These are phyloP conservation scores for Cardamine chenopodiifolia DNA, from an alignment of 345 rosid genomes.

Conservation along the genomic window DNA sequence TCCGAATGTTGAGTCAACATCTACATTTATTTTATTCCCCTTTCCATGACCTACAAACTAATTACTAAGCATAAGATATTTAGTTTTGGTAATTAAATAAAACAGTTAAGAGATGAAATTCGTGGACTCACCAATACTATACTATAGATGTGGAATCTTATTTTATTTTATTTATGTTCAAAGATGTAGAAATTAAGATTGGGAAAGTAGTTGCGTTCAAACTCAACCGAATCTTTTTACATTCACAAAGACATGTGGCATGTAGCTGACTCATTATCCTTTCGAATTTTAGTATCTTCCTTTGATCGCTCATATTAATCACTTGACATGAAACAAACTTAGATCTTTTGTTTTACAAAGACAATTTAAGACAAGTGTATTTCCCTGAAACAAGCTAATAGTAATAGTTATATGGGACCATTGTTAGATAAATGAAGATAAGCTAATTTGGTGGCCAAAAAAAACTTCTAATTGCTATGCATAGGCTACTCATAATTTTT, in stretches of 20 bases:
- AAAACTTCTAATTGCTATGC: neutral
- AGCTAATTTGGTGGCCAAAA: neutral
- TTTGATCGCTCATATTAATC: neutral
- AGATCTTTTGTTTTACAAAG: neutral
- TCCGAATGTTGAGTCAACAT: constrained; percentile 19
- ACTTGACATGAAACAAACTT: neutral
- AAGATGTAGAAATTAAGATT: neutral
- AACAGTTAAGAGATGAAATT: neutral
- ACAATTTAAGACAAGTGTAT: neutral
- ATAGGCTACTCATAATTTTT: neutral
- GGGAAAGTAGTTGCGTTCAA: constrained; percentile 28
- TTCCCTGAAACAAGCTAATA: neutral
- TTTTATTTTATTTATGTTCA: no score
- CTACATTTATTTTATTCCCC: neutral
- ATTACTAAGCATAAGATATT: neutral
- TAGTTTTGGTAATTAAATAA: neutral
- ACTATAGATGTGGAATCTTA: neutral
- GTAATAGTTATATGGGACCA: neutral
- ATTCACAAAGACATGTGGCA: constrained; percentile 29
- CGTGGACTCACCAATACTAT: neutral
- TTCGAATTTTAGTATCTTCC: neutral
- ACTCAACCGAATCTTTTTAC: constrained; percentile 35
- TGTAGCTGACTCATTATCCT: constrained; percentile 2
- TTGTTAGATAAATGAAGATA: no score
- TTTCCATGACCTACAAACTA: constrained; percentile 2